Evolutionary conservation across 352 stramenopile genomes (phyloP), one percentile per base, ranked within the genome.

Genomic region (Nothophytophthora sp.): DNA sequence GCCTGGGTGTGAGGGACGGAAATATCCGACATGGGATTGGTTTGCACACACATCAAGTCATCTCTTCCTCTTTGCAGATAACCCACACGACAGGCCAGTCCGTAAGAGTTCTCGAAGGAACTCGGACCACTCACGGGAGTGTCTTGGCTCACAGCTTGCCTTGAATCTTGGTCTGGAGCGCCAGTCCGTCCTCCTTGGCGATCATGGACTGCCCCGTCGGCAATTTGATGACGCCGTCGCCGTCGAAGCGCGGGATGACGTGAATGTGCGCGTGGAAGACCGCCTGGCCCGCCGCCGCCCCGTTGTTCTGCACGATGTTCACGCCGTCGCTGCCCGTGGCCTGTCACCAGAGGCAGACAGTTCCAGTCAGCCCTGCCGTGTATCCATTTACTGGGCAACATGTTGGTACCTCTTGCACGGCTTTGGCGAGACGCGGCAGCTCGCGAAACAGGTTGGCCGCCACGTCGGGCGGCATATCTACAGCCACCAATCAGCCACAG

Each of bases 301-400:
- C 79, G 49, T 94, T 94, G 73, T 94, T 92, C 69, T 94, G 81
- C 23, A 94, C 57, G 60, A 94, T 83, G 54, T 92, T 91, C 55
- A 92, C 54, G 27, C 84, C 81, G 20, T 81, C 68, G 20, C 67
- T 70, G 7, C 76, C 78, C 4, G 82, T 90, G 18, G 84, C 84
- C 53, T n/a, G n/a, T n/a, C n/a, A n/a, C n/a, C 79, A 30, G 9
- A 5, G 3, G 10, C 16, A 20, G 10, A 11, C 18, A 33, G 29
- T 27, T 19, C 32, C 13, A 56, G 20, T 28, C 3, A n/a, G n/a
- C n/a, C n/a, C n/a, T n/a, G n/a, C n/a, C n/a, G n/a, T n/a, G n/a
- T 2, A n/a, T 13, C 18, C 13, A 32, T 15, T 11, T 27, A 22
- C 6, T 33, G 80, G 69, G 59, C n/a, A n/a, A n/a, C n/a, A n/a